Base-by-base conservation (phyloP, 805 yeast species). In the Debaryomyces tyrocola region DNA sequence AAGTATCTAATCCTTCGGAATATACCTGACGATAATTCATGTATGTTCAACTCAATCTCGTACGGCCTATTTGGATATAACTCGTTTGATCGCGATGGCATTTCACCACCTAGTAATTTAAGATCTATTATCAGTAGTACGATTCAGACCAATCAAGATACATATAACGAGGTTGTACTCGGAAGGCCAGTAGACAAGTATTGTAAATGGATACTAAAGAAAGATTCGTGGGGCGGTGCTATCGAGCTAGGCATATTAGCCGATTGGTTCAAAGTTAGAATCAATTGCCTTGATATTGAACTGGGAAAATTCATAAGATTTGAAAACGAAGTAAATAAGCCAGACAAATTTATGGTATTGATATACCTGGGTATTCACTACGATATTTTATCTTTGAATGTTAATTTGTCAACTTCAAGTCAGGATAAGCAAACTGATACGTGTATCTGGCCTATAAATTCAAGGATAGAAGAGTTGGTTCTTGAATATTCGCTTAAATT, bases 141-240 rank as follows among this genome's bases (percentile, higher is more conserved):
- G 15, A 78, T 87, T 15, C 46, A 54, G 9, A 53, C 56, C 3
- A 72, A 77, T 17, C 65, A 63, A 1, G 72, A 68, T 2, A 41
- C 50, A 14, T 86, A 80, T 59, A 72, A 70, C 40, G 83, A 76
- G 33, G 84, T 80, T 0, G 75, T 84, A 3, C 65, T 87, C 40
- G 90, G 87, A 2, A 70, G 70, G 48, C 64, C 76, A 0, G 61
- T 67, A 1, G 56, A 58, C 0, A 76, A 78, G 8, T 87, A 87
- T 57, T 64, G 77, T 29, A 50, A 64, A 6, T 87, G 94, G 92
- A 87, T 87, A 18, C 52, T 59, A 39, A 66, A 74, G 46, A 75
- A 74, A 15, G 80, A 74, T 31, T 75, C 85, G 14, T 87, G 94
- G 95, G 95, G 95, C 27, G 95, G 95, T 6, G 92, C 89, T 2